Evolutionary conservation across 1,284 basidiomycete genomes (phyloP), one percentile per base, ranked within the genome.

Genomic region (Puccinia polysora): DNA sequence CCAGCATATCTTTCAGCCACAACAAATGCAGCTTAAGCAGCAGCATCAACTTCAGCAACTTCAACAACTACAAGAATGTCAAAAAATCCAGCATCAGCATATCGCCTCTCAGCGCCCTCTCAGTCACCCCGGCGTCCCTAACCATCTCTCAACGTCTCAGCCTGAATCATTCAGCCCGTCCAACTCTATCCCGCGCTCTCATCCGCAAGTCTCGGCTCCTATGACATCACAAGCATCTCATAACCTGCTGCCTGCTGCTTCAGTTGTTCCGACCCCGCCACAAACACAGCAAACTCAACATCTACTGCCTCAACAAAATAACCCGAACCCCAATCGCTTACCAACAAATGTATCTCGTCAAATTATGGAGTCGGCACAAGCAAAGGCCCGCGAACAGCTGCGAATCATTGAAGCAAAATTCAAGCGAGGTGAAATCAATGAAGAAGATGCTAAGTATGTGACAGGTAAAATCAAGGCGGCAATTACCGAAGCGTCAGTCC

Each of bases 301-400:
- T 4, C 45, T 28, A 8, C 45, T 5, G 43, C 15, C n/a, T 25
- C 28, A 64, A 8, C 23, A 3, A 6, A 34, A 34, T 32, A 23
- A 47, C 15, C 30, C 40, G 30, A 18, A 34, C 6, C 40, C 38
- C 18, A 30, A 36, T 3, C 15, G 55, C 32, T 15, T 20, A 34
- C 32, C 63, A 18, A 40, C n/a, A 6, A 25, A 52, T 50, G 23
- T 18, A 7, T 7, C 52, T 28, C 36, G n/a, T n/a, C n/a, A n/a
- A n/a, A n/a, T 67, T 3, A 67, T 67, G 64, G 64, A 67, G 43
- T 28, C 50, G 10, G 64, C 64, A 5, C 64, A 67, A 15, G 7
- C 4, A 18, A 52, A 56, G 1, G 64, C 36, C 8, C 49, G 52
- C 25, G 34, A 40, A 52, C 47, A 67, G 34, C 15, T 56, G 1